Conservation (phyloP, 495 filamentous ascomycete genomes). For the Lasiosphaeria miniovina region DNA sequence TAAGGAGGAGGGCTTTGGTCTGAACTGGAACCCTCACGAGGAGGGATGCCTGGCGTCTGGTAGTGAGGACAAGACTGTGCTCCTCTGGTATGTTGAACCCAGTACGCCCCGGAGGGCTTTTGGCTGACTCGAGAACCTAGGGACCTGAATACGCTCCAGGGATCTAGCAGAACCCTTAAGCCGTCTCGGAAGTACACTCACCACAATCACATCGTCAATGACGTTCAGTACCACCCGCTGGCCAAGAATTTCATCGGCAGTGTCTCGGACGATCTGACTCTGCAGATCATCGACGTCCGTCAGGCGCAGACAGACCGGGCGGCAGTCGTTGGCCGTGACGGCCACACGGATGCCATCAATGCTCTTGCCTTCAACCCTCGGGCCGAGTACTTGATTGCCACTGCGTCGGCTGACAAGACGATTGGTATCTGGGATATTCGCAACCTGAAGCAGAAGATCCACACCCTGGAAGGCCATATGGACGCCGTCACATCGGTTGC, state of each 20-base stretch:
- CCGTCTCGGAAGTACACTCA: constrained; percentile 76
- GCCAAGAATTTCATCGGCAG: constrained; percentile 80
- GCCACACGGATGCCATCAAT: constrained; percentile 90
- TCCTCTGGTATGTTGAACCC: constrained; percentile 67
- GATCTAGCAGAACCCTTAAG: constrained; percentile 61
- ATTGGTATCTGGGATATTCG: constrained; percentile 95
- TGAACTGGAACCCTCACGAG: constrained; percentile 85
- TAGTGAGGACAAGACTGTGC: constrained; percentile 85
- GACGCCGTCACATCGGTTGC: constrained; percentile 86
- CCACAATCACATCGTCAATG: constrained; percentile 88
- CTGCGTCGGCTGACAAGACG: constrained; percentile 89
- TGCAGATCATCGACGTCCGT: constrained; percentile 87
- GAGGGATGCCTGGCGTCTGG: constrained; percentile 83
- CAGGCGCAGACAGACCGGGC: constrained; percentile 58
- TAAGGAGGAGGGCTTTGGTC: constrained; percentile 85
- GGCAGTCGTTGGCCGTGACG: constrained; percentile 60
- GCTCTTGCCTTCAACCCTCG: constrained; percentile 89
- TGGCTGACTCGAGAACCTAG: constrained; percentile 39
- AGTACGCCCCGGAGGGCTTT: neutral
- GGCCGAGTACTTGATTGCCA: constrained; percentile 81
- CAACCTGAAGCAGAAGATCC: constrained; percentile 79
- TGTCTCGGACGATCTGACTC: constrained; percentile 90
- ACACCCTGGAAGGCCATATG: constrained; percentile 78
- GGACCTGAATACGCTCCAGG: constrained; percentile 72
- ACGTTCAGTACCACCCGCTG: constrained; percentile 89